Percentiles rank a stretch among this genome's conserved stretches.
These are phyloP conservation scores for Fusarium praegraminearum DNA, from an alignment of 2,329 filamentous ascomycete species.

Conservation along the genomic window DNA sequence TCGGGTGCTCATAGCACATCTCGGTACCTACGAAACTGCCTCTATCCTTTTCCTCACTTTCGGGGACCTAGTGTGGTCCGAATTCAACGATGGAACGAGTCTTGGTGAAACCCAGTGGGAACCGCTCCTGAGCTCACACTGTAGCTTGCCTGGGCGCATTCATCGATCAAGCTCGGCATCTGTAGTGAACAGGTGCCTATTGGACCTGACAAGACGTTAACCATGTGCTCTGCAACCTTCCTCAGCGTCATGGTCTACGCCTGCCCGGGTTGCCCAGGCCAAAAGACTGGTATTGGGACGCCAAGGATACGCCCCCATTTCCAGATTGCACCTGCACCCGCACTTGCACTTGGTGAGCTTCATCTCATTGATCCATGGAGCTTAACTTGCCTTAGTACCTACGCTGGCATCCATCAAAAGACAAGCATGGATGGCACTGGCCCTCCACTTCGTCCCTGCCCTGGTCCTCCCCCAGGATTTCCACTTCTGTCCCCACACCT, in stretches of 20 bases:
- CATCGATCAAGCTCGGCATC: conserved; percentile 8
- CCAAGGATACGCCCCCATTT: conserved; percentile 30
- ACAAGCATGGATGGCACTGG: conserved; percentile 27
- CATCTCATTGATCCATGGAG: conserved; percentile 6
- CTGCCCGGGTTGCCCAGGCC: conserved; percentile 1
- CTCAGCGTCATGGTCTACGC: conserved; percentile 27
- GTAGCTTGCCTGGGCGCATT: conserved; percentile 2
- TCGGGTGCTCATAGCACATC: neutral
- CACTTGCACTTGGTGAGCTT: neutral
- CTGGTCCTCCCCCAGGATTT: conserved; percentile 48
- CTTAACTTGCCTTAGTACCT: neutral
- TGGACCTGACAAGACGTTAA: conserved; percentile 6
- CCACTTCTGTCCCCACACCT: conserved; percentile 47
- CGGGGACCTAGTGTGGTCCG: neutral
- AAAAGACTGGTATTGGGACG: conserved; percentile 7
- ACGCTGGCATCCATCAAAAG: conserved; percentile 1
- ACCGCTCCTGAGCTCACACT: conserved; percentile 18
- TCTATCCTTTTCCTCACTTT: neutral
- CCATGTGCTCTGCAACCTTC: conserved; percentile 18
- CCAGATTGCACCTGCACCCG: conserved; percentile 8
- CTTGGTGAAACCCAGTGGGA: conserved; percentile 26
- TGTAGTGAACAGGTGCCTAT: neutral
- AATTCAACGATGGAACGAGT: conserved; percentile 3
- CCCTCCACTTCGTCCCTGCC: conserved; percentile 35
- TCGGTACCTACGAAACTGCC: conserved; percentile 1